phyloP scores from a whole-genome alignment of 2,329 filamentous ascomycete genomes.

The Gnomoniopsis smithogilvyi region DNA sequence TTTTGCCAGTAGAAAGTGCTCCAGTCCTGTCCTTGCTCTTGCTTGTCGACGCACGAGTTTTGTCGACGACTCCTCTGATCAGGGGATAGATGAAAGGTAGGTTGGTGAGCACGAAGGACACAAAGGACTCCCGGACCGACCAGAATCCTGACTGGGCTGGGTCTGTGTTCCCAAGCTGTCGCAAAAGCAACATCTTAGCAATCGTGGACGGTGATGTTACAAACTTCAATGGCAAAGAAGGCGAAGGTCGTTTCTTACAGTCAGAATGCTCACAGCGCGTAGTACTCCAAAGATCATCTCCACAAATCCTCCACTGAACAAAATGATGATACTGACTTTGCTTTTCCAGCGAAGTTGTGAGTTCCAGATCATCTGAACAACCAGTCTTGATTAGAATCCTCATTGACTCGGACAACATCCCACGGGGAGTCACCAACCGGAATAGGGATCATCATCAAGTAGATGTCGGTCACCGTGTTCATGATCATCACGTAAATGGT shows the following conservation, averaged over 20 bases:
- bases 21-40: background rate
- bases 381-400: background rate
- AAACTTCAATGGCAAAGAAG: constrained; percentile 6
- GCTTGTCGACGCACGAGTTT: constrained; percentile 8
- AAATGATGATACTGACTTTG: constrained; percentile 42
- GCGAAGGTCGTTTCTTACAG: constrained; percentile 10
- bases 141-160: constrained; percentile 32
- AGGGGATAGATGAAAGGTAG: constrained; percentile 37
- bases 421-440: background rate
- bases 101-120: constrained; percentile 36
- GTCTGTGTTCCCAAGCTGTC: constrained; percentile 28
- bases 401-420: background rate
- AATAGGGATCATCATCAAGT: constrained; percentile 46
- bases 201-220: constrained; percentile 8
- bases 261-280: constrained; percentile 44
- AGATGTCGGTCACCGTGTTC: constrained; percentile 46
- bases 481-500: constrained; percentile 43
- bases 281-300: constrained; percentile 49
- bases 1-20: background rate
- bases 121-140: constrained; percentile 38
- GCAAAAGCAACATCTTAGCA: background rate
- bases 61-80: constrained; percentile 24
- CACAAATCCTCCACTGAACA: constrained; percentile 49
- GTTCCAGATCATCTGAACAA: constrained; percentile 41
- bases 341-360: constrained; percentile 36